A percentile compares a stretch with the other conserved stretches of the same genome.
phyloP scores from a whole-genome alignment of 306 rosid species.

The Vicia sativa region DNA sequence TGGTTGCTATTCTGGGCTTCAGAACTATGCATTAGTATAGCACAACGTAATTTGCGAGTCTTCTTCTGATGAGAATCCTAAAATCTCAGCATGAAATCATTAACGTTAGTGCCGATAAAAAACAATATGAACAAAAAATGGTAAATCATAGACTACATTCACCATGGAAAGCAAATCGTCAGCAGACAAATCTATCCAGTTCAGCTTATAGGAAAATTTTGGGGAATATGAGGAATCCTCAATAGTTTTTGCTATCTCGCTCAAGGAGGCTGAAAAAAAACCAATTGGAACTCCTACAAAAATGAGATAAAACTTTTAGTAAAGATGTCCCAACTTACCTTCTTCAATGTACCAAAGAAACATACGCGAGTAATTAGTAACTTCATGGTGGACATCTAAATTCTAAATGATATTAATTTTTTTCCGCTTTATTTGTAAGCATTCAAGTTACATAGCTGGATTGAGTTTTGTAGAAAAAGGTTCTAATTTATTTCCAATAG shows the following conservation, averaged over 20 bases:
- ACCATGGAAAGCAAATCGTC: conserved; percentile 48
- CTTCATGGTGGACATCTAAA: conserved; percentile 18
- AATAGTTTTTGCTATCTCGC: conserved; percentile 58
- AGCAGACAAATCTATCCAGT: conserved; percentile 65
- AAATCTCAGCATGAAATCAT: conserved; percentile 38
- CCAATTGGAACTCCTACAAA: conserved; percentile 76
- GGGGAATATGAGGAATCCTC: conserved; percentile 51
- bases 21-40: conserved; percentile 59
- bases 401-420: conserved; percentile 23
- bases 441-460: conserved; percentile 33
- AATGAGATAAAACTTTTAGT: conserved; percentile 32
- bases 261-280: conserved; percentile 75
- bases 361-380: conserved; percentile 27
- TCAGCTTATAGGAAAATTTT: conserved; percentile 49
- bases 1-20: conserved; percentile 55
- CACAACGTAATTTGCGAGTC: conserved; percentile 61
- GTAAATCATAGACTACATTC: conserved; percentile 28
- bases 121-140: background rate
- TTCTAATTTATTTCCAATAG: too few species aligned
- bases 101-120: conserved; percentile 28
- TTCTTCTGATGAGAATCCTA: conserved; percentile 47
- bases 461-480: conserved; percentile 1
- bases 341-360: conserved; percentile 18
- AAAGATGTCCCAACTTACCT: background rate
- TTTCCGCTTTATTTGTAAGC: conserved; percentile 17